These are phyloP conservation scores for Kodamaea anthophila DNA, from an alignment of 1,139 yeast species.

Conservation along the genomic window DNA sequence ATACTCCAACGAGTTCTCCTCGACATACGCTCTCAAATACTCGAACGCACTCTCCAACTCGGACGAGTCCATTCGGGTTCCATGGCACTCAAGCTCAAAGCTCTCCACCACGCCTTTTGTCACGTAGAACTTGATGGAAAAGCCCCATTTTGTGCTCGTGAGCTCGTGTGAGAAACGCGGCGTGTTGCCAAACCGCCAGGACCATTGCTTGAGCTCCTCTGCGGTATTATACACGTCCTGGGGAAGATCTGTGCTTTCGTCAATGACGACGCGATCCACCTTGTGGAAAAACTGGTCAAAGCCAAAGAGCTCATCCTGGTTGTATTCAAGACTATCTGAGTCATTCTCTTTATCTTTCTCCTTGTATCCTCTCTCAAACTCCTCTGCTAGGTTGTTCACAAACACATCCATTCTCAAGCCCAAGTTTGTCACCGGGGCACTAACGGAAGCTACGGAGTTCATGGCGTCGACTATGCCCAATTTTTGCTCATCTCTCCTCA, in stretches of 20 bases:
- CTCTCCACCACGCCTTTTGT: conserved; percentile 29
- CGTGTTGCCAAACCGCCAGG: conserved; percentile 68
- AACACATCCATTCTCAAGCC: conserved; percentile 43
- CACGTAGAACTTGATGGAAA: conserved; percentile 34
- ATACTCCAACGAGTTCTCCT: conserved; percentile 25
- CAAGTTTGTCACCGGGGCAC: conserved; percentile 68
- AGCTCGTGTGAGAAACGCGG: conserved; percentile 56
- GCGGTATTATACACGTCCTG: conserved; percentile 38
- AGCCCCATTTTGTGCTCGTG: conserved; percentile 22
- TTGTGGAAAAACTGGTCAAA: conserved; percentile 24
- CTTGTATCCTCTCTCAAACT: conserved; percentile 34
- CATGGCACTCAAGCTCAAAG: conserved; percentile 14
- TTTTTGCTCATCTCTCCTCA: conserved; percentile 42
- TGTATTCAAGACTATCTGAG: conserved; percentile 9
- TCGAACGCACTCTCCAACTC: conserved; percentile 22
- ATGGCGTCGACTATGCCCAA: conserved; percentile 49
- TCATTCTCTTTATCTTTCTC: conserved; percentile 9
- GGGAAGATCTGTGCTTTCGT: conserved; percentile 35
- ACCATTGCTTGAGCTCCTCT: conserved; percentile 48
- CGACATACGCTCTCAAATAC: conserved; percentile 23
- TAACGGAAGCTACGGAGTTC: conserved; percentile 67
- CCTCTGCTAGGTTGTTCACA: conserved; percentile 37
- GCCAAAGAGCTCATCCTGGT: conserved; percentile 29
- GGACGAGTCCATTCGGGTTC: conserved; percentile 12
- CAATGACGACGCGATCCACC: conserved; percentile 14